Evolutionary conservation across 1,139 yeast genomes (phyloP).

Genomic region (Kluyveromyces sp.): DNA sequence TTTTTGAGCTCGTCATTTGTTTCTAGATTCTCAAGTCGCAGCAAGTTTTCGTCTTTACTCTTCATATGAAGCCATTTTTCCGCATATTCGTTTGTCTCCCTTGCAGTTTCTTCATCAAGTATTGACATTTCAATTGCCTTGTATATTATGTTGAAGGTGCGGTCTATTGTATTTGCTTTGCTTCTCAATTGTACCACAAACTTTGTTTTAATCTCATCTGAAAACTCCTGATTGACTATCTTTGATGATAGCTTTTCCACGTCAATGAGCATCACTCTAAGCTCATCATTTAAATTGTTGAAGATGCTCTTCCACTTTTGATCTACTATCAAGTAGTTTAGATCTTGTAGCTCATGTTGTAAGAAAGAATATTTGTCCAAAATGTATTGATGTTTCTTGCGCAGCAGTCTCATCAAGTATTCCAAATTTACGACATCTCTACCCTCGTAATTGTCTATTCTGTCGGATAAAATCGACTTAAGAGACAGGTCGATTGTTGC

Average conservation of each 20-base stretch:
- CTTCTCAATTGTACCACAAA: constrained; percentile 24
- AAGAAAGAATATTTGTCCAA: constrained; percentile 39
- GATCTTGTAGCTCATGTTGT: constrained; percentile 34
- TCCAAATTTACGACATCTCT: constrained; percentile 18
- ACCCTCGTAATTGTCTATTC: constrained; percentile 38
- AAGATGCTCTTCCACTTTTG: constrained; percentile 52
- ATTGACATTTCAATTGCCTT: constrained; percentile 36
- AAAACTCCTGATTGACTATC: constrained; percentile 9
- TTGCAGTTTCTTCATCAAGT: constrained; percentile 30
- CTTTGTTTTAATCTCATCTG: constrained; percentile 12
- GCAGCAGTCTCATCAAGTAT: constrained; percentile 27
- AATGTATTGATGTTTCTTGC: constrained; percentile 38
- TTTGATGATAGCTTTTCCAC: constrained; percentile 31
- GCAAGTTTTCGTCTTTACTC: constrained; percentile 8
- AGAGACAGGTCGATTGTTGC: constrained; percentile 43
- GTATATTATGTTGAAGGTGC: constrained; percentile 35
- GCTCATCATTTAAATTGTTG: constrained; percentile 38
- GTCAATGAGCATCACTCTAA: constrained; percentile 31
- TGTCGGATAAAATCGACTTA: constrained; percentile 45
- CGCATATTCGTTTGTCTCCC: constrained; percentile 31
- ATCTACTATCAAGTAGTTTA: constrained; percentile 45
- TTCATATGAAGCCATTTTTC: constrained; percentile 32
- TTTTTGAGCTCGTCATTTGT: constrained; percentile 9
- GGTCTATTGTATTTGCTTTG: constrained; percentile 29
- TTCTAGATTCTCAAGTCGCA: constrained; percentile 6